Conservation (phyloP, 305 asterid genomes). For the Solanum hybrid region DNA sequence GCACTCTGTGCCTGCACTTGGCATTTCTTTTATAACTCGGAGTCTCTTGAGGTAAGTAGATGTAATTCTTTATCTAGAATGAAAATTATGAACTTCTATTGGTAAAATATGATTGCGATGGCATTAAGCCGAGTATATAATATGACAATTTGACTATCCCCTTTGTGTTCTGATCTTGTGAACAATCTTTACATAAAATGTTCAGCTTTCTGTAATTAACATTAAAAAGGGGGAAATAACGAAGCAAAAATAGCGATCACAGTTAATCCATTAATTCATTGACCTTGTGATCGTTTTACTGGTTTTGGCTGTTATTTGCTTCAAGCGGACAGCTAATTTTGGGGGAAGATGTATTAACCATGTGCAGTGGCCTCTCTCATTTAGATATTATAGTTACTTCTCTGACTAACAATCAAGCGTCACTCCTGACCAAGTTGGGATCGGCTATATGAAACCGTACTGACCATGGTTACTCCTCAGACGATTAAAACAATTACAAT, state of each 20-base stretch:
- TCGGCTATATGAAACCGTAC: not conserved
- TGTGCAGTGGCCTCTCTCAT: not conserved
- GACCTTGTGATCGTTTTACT: not conserved
- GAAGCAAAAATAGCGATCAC: not conserved
- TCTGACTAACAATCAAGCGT: not conserved
- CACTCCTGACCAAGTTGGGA: not conserved
- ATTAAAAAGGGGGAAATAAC: not conserved
- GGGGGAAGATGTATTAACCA: not conserved
- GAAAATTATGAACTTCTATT: not conserved
- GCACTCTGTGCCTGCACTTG: conserved; percentile 97
- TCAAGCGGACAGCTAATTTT: not conserved
- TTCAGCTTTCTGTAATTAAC: not conserved
- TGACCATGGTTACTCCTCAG: not conserved
- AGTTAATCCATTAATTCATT: not conserved
- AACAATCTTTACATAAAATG: not conserved
- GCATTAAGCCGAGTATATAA: not conserved
- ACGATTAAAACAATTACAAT: not conserved
- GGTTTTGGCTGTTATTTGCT: not conserved
- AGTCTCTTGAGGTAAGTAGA: conserved; percentile 73
- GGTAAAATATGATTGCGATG: not conserved
- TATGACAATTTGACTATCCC: not conserved
- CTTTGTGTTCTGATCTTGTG: not conserved
- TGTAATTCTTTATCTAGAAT: not conserved
- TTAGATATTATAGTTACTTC: not conserved
- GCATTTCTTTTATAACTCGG: conserved; percentile 96